Evolutionary conservation across 2,329 filamentous ascomycete genomes (phyloP).

Genomic region (Xylaria sp.): DNA sequence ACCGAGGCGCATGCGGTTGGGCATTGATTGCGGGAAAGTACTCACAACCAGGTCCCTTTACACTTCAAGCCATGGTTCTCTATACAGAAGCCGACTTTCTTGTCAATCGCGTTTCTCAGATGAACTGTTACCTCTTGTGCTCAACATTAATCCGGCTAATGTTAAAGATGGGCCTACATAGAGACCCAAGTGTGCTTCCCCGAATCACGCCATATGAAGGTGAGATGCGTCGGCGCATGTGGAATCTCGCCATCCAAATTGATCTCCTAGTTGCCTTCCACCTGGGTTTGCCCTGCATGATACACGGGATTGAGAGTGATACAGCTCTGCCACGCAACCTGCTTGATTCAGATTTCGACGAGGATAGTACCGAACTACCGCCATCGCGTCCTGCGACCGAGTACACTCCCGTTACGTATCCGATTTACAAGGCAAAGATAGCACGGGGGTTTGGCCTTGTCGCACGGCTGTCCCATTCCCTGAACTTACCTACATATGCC

Average conservation of each 20-base stretch:
- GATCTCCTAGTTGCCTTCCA: constrained; percentile 74
- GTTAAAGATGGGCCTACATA: constrained; percentile 68
- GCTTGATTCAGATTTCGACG: constrained; percentile 71
- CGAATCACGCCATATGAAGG: constrained; percentile 62
- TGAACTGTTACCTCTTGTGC: constrained; percentile 64
- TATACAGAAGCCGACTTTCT: constrained; percentile 66
- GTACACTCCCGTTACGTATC: constrained; percentile 67
- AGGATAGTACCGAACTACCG: constrained; percentile 64
- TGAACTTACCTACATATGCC: constrained; percentile 58
- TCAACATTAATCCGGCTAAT: constrained; percentile 63
- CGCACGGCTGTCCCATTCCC: constrained; percentile 59
- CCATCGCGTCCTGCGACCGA: constrained; percentile 65
- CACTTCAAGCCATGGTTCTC: constrained; percentile 61
- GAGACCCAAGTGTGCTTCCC: constrained; percentile 63
- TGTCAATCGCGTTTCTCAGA: constrained; percentile 60
- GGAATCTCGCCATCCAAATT: constrained; percentile 66
- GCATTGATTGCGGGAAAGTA: constrained; percentile 63
- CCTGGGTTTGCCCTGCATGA: constrained; percentile 73
- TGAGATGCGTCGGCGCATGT: constrained; percentile 64
- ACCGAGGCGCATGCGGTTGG: constrained; percentile 61
- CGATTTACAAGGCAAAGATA: constrained; percentile 61
- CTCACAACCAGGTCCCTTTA: constrained; percentile 58
- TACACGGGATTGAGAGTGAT: constrained; percentile 71
- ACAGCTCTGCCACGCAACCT: constrained; percentile 70
- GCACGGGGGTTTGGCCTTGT: constrained; percentile 61